These are phyloP conservation scores for Monosporascus sp. DNA, from an alignment of 2,329 filamentous ascomycete genomes.

Conservation along the genomic window DNA sequence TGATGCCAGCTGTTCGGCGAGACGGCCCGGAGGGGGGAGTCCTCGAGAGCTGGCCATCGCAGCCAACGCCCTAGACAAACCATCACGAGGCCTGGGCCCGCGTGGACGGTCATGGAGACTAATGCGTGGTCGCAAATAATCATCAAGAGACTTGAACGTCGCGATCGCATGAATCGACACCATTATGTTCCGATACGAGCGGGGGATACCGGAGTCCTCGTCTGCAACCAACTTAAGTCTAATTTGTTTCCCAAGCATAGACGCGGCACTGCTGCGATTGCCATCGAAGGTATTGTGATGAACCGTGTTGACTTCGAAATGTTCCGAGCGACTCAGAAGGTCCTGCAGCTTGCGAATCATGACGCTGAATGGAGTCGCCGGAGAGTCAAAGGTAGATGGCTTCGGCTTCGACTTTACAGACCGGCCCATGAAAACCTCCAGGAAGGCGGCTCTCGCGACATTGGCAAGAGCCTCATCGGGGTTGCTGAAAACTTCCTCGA, in stretches of 20 bases:
- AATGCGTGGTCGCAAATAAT: constrained; percentile 89
- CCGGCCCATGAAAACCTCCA: constrained; percentile 87
- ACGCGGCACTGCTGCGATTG: constrained; percentile 83
- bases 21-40: constrained; percentile 46
- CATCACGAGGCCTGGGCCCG: constrained; percentile 53
- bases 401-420: constrained; percentile 60
- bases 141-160: constrained; percentile 93
- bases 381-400: constrained; percentile 60
- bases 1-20: constrained; percentile 38
- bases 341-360: constrained; percentile 94
- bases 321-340: constrained; percentile 89
- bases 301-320: constrained; percentile 96
- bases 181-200: constrained; percentile 88
- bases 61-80: constrained; percentile 64
- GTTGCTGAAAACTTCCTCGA: constrained; percentile 78
- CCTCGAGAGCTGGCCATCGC: constrained; percentile 70
- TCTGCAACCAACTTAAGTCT: constrained; percentile 84
- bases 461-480: constrained; percentile 55
- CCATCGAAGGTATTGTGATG: constrained; percentile 88
- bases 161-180: constrained; percentile 98
- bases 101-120: constrained; percentile 71
- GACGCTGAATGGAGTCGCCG: constrained; percentile 80
- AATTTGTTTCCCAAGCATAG: constrained; percentile 95
- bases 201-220: constrained; percentile 84
- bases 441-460: constrained; percentile 74